phyloP scores from a whole-genome alignment of 306 rosid species.

The Inga leiocalycina region DNA sequence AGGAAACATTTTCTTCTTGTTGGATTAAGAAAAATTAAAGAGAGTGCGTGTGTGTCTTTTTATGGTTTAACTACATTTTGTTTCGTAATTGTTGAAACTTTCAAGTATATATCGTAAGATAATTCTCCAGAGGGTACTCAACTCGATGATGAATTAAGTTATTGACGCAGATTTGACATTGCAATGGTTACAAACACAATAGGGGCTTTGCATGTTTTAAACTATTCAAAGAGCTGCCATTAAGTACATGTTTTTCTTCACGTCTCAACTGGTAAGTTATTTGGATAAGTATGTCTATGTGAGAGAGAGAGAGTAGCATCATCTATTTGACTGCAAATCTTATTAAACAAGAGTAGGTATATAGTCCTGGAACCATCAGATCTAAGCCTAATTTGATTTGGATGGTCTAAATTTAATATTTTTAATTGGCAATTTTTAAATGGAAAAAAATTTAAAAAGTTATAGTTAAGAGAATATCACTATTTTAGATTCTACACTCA shows the following conservation, averaged over 20 bases:
- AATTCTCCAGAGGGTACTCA: not conserved
- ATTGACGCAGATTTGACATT: constrained; percentile 39
- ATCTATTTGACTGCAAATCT: no score
- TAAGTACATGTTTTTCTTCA: constrained; percentile 38
- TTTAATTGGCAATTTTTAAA: no score
- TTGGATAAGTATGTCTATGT: no score
- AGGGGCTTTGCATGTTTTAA: constrained; percentile 42
- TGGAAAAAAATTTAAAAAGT: no score
- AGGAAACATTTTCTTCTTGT: not conserved
- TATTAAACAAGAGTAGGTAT: no score
- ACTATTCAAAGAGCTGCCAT: constrained; percentile 43
- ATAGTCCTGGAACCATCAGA: no score
- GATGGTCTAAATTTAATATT: no score
- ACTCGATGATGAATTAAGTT: not conserved
- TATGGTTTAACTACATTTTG: not conserved
- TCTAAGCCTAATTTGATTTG: no score
- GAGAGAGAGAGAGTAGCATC: no score
- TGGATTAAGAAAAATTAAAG: no score
- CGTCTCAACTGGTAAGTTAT: constrained; percentile 46
- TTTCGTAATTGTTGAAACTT: not conserved
- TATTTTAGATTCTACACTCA: no score
- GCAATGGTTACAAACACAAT: constrained; percentile 38
- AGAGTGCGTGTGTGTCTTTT: not conserved
- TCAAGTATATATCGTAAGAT: not conserved
- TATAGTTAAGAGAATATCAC: no score